phyloP scores from a whole-genome alignment of 768 basidiomycete species.

The Kwoniella sp. region DNA sequence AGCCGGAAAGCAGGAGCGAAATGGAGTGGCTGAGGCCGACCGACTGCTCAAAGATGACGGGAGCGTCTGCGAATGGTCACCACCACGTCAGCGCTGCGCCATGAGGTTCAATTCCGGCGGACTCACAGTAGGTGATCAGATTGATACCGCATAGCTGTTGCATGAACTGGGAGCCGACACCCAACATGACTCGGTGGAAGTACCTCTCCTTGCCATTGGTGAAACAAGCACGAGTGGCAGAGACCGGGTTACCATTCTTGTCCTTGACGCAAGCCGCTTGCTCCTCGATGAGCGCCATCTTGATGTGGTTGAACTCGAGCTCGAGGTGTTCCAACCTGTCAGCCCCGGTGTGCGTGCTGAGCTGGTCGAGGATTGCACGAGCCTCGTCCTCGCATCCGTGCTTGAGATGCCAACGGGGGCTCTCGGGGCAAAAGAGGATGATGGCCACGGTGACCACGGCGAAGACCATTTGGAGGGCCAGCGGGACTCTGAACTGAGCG shows the following conservation, averaged over 20 bases:
- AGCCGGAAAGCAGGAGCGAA: constrained; percentile 7
- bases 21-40: constrained; percentile 4
- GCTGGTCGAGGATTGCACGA: constrained; percentile 23
- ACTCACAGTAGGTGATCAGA: constrained; percentile 17
- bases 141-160: constrained; percentile 22
- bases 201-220: constrained; percentile 22
- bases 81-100: background rate
- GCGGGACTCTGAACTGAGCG: constrained; percentile 3
- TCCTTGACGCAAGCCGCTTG: constrained; percentile 5
- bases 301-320: constrained; percentile 9
- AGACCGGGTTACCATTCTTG: constrained; percentile 19
- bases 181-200: constrained; percentile 25
- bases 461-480: constrained; percentile 14
- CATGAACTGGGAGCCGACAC: constrained; percentile 25
- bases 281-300: constrained; percentile 14
- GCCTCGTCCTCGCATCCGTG: constrained; percentile 20
- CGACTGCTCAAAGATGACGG: constrained; percentile 15
- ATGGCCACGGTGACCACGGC: constrained; percentile 52
- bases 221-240: constrained; percentile 17
- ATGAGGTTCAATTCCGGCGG: background rate
- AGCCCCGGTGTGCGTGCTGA: constrained; percentile 7
- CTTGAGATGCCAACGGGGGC: constrained; percentile 55
- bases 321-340: constrained; percentile 1
- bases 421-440: constrained; percentile 70
- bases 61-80: background rate